Conservation (phyloP, 2,329 filamentous ascomycete genomes). For the Fusarium sulawesiense region DNA sequence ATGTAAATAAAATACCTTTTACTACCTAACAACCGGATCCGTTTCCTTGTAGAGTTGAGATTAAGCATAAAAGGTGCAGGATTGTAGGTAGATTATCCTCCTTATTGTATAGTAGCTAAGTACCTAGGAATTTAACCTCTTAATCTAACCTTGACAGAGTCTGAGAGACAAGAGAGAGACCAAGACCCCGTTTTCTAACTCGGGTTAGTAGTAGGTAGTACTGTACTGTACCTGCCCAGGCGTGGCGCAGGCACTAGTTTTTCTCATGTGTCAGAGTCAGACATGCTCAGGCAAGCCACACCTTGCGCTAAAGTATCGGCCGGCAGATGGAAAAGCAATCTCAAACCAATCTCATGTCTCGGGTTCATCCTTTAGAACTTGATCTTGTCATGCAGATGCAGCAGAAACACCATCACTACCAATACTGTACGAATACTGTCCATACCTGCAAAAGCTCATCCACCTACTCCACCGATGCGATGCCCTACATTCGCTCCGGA, state of each 20-base stretch:
- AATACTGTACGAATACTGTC: background rate
- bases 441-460: background rate
- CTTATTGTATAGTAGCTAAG: background rate
- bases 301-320: background rate
- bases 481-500: background rate
- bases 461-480: background rate
- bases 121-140: background rate
- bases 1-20: background rate
- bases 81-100: background rate
- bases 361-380: background rate
- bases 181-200: background rate
- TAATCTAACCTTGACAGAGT: slow-evolving; percentile 5
- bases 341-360: background rate
- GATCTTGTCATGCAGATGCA: background rate
- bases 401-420: background rate
- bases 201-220: background rate
- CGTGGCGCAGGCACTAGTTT: slow-evolving; percentile 12
- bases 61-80: slow-evolving; percentile 13
- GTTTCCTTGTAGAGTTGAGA: background rate
- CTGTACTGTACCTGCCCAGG: background rate
- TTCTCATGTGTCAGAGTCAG: background rate
- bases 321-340: background rate
- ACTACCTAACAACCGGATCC: background rate
- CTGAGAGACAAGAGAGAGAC: background rate
- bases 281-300: slow-evolving; percentile 4